These are phyloP conservation scores for Erythrobasidium yunnanense DNA, from an alignment of 768 basidiomycete species.

Conservation along the genomic window DNA sequence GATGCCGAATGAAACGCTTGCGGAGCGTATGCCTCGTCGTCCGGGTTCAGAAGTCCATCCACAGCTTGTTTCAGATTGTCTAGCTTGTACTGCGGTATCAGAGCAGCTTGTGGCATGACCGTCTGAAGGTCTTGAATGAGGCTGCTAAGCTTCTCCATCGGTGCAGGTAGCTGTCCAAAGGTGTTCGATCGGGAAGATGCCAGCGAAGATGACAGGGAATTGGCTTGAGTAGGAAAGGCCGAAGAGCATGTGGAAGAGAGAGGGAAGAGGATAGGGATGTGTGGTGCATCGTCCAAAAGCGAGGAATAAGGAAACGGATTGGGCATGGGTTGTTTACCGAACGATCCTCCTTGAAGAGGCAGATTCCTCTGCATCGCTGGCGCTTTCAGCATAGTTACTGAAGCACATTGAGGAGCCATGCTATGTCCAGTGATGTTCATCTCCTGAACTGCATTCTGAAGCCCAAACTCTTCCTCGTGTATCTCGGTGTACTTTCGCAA, in stretches of 20 bases:
- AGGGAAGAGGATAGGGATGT: neutral
- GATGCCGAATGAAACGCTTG: neutral
- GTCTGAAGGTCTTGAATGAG: neutral
- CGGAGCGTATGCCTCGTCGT: neutral
- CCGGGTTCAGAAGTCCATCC: neutral
- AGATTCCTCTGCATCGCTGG: slow-evolving; percentile 11
- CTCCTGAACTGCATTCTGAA: no score
- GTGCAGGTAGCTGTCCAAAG: neutral
- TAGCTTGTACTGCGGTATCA: neutral
- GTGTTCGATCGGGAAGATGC: neutral
- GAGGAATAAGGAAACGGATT: neutral
- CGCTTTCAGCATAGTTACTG: slow-evolving; percentile 18
- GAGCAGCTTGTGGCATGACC: slow-evolving; percentile 4
- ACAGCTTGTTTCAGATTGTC: neutral
- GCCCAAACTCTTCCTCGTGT: neutral
- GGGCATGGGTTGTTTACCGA: no score
- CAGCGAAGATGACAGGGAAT: neutral
- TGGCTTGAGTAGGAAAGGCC: neutral
- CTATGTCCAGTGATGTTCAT: no score
- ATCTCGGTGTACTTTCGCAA: neutral
- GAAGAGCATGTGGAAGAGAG: neutral
- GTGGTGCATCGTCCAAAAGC: neutral
- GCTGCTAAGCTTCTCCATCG: slow-evolving; percentile 9
- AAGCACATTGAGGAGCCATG: no score
- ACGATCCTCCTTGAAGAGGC: neutral